Evolutionary conservation across 129 eudicot genomes (phyloP).

Genomic region (Erigeron canadensis): DNA sequence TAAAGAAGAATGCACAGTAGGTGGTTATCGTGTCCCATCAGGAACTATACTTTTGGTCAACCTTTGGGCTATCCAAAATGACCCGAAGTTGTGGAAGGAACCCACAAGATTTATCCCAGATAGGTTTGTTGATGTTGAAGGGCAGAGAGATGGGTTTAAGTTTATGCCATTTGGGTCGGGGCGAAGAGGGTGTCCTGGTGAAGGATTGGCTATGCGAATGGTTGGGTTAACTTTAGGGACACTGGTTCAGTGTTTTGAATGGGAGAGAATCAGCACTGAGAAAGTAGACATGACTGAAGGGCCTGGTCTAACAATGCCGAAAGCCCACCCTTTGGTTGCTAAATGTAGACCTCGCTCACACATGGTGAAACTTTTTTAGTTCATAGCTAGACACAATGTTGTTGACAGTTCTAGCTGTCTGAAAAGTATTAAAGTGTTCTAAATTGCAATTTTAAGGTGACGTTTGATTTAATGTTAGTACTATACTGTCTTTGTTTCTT

Average conservation of each 20-base stretch:
- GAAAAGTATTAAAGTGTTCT: no score
- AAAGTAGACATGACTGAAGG: constrained; percentile 43
- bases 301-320: constrained; percentile 40
- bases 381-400: neutral
- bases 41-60: constrained; percentile 52
- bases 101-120: constrained; percentile 40
- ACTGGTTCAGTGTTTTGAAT: constrained; percentile 47
- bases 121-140: constrained; percentile 32
- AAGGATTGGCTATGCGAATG: constrained; percentile 38
- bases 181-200: constrained; percentile 54
- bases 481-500: no score
- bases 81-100: constrained; percentile 43
- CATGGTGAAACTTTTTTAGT: constrained; percentile 29
- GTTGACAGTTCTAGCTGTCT: neutral
- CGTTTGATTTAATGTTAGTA: neutral
- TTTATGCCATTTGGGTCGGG: constrained; percentile 53
- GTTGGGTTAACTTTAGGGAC: constrained; percentile 39
- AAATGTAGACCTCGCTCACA: constrained; percentile 32
- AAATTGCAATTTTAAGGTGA: no score
- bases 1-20: constrained; percentile 40
- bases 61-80: constrained; percentile 47
- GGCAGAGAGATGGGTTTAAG: constrained; percentile 36
- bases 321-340: constrained; percentile 39
- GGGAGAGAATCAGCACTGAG: constrained; percentile 39
- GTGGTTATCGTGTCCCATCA: constrained; percentile 44